Evolutionary conservation across 371 early-diverging fungal species (phyloP).

Genomic region (Smittium culicis): DNA sequence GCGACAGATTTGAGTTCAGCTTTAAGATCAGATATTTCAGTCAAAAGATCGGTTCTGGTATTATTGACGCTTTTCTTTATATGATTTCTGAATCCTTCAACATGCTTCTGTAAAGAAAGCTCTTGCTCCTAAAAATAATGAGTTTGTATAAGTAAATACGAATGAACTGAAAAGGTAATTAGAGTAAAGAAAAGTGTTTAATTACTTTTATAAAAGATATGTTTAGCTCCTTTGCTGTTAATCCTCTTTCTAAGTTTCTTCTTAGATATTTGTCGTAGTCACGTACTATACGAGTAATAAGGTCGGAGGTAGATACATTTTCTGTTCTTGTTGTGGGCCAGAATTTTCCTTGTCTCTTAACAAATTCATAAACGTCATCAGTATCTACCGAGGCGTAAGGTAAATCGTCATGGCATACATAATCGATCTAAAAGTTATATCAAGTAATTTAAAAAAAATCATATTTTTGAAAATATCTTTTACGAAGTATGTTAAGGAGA

Average conservation of each 20-base stretch:
- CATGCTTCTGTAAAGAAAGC: conserved; percentile 55
- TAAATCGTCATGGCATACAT: conserved; percentile 95
- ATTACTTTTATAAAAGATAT: conserved; percentile 57
- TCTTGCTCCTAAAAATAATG: conserved; percentile 40
- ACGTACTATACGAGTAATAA: conserved; percentile 89
- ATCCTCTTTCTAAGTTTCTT: conserved; percentile 85
- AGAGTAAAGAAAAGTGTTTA: background rate
- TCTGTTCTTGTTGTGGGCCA: conserved; percentile 83
- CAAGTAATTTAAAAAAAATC: background rate
- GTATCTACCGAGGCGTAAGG: conserved; percentile 69
- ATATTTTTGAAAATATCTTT: background rate
- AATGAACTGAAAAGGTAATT: too few relatives aligned
- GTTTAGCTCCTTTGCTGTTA: conserved; percentile 78
- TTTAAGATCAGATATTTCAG: conserved; percentile 43
- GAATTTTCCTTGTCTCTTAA: conserved; percentile 78
- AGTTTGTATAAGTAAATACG: background rate
- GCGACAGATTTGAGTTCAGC: conserved; percentile 48
- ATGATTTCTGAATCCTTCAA: conserved; percentile 45
- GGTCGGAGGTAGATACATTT: conserved; percentile 86
- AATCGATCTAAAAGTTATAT: conserved; percentile 54
- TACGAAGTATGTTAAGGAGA: too few relatives aligned
- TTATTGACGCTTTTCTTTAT: conserved; percentile 46
- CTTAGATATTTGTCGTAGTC: conserved; percentile 89
- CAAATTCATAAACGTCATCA: conserved; percentile 88
- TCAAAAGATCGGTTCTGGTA: conserved; percentile 40